These are phyloP conservation scores for Trametes sanguinea DNA, from an alignment of 768 basidiomycete species.

Conservation along the genomic window DNA sequence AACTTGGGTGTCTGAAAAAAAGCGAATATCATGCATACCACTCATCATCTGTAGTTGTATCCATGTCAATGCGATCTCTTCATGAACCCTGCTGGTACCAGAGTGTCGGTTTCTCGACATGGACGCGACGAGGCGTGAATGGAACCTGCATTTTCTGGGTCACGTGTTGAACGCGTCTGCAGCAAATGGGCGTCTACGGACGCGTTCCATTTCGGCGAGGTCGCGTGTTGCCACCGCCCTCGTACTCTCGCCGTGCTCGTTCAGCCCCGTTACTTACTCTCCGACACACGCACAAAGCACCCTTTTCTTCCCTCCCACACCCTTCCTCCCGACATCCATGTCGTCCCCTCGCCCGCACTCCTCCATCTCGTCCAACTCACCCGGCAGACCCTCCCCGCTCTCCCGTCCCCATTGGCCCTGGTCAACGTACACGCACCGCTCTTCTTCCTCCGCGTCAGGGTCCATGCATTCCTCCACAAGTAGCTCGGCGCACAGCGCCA, in stretches of 20 bases:
- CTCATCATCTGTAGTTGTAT: not conserved
- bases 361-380: conserved; percentile 20
- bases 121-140: no score
- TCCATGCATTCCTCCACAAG: conserved; percentile 30
- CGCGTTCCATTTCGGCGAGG: not conserved
- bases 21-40: not conserved
- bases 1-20: no score
- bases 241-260: not conserved
- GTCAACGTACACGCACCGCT: conserved; percentile 40
- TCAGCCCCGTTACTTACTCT: no score
- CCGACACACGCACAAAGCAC: not conserved
- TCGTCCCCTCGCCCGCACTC: conserved; percentile 12
- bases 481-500: conserved; percentile 24
- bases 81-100: not conserved
- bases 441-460: conserved; percentile 28
- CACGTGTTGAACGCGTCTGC: not conserved
- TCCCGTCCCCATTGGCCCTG: conserved; percentile 66
- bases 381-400: conserved; percentile 48
- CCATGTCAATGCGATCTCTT: not conserved
- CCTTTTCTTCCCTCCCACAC: not conserved
- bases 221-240: not conserved
- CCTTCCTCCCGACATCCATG: not conserved
- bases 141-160: not conserved
- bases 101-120: no score
- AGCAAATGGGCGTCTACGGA: not conserved